A percentile compares a stretch with the other conserved stretches of the same genome.
Conservation (phyloP, 768 basidiomycete genomes). For the Cyathus striatus region DNA sequence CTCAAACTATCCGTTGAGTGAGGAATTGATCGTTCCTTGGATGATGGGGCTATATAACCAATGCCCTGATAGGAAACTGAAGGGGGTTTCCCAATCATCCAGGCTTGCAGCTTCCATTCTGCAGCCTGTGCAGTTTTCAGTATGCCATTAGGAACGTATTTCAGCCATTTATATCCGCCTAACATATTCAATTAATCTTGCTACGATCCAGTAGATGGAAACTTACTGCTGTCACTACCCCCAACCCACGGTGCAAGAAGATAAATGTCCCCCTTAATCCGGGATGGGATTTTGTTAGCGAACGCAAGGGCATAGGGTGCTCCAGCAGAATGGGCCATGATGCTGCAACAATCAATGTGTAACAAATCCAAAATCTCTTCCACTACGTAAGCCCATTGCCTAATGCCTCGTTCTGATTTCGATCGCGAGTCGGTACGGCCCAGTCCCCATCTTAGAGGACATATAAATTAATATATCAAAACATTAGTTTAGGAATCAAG, state of each 20-base stretch:
- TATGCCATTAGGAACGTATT: conserved; percentile 90
- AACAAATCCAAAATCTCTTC: conserved; percentile 86
- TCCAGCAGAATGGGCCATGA: conserved; percentile 95
- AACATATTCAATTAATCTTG: conserved; percentile 7
- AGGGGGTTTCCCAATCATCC: conserved; percentile 96
- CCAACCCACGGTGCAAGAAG: conserved; percentile 96
- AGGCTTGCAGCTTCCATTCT: conserved; percentile 95
- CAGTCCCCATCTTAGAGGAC: conserved; percentile 73
- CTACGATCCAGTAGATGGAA: conserved; percentile 1
- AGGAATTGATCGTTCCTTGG: conserved; percentile 19
- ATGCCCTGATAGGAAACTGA: conserved; percentile 81
- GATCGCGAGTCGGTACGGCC: conserved; percentile 76
- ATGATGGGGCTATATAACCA: conserved; percentile 57
- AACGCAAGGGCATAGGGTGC: conserved; percentile 92
- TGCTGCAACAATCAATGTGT: conserved; percentile 71
- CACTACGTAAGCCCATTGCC: conserved; percentile 88
- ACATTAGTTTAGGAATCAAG: too few species aligned
- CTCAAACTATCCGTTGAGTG: conserved; percentile 20
- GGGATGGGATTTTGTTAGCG: conserved; percentile 67
- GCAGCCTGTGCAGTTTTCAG: conserved; percentile 95
- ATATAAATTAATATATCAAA: too few species aligned
- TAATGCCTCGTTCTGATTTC: conserved; percentile 70
- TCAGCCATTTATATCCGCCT: conserved; percentile 94
- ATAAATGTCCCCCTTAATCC: conserved; percentile 81
- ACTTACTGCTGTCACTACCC: conserved; percentile 82